Base-by-base conservation (phyloP, 164 flowering plant species). In the Magnolia officinalis region DNA sequence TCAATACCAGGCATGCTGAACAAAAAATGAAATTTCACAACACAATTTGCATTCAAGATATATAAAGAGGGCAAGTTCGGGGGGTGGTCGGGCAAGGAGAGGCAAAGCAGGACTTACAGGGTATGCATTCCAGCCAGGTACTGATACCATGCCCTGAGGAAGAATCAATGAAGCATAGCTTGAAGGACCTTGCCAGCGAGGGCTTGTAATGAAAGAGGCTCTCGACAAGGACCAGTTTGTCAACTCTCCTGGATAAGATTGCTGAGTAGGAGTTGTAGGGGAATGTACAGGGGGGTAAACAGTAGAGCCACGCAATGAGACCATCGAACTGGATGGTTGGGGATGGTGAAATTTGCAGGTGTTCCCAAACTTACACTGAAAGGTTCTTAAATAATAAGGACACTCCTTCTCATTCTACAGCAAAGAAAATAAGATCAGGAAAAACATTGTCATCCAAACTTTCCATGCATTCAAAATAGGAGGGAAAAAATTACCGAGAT, bases 281-380 rank as follows among this genome's bases (percentile, higher is more conserved):
- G 98, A 87, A 14, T 87, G 90, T 65, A 87, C 84, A 72, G 97
- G 73, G 51, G 93, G 88, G 86, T 92, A 94, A 78, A 88, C 89
- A 79, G 95, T 83, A 75, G 99, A 93, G 26, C 96, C 94, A 78
- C 90, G 89, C 83, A 88, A 75, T 21, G 98, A 82, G 79, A 90
- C 86, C 94, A 91, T 87, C 83, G 88, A 75, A 81, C 84, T 93
- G 50, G 94, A 87, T 74, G 97, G 98, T 77, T 90, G 96, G 73
- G 99, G 99, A 83, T 96, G 99, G 82, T 96, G 90, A 84, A 88
- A 96, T 86, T 94, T 96, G 83, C 99, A 96, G 64, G 97, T 92
- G 83, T 82, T 81, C 55, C 97, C 98, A 83, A 92, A 96, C 78
- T 94, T 96, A 84, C 99, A 96, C 70, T 88, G 93, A 74, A 98